Evolutionary conservation across 2,329 filamentous ascomycete species (phyloP), one percentile per base, ranked within the genome.

Genomic region (Fusarium euwallaceae): DNA sequence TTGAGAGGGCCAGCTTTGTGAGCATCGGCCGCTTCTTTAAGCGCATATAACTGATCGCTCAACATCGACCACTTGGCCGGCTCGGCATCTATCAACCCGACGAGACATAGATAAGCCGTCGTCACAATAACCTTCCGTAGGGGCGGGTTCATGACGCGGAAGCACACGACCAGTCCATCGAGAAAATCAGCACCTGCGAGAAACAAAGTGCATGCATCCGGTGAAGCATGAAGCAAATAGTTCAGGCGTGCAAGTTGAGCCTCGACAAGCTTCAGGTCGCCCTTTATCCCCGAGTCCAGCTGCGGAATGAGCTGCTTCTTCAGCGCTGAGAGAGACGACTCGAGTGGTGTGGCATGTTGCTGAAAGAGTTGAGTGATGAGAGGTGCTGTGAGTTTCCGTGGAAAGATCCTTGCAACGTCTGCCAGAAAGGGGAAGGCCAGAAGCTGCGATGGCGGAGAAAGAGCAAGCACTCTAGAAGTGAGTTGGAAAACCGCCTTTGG

Each of bases 161-260:
- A 95, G 71, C 91, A 91, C 60, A 85, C 85, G 41, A 90, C 86
- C 14, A 98, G 87, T 1, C 93, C 91, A 80, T 98, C 96, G 22
- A 98, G 83, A 76, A 97, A 96, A 82, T 98, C 96, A 61, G 93
- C 95, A 1, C 96, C 96, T 0, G 93, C 93, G 76, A 97, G 89
- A 77, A 98, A 92, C 75, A 94, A 86, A 1, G 85, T 83, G 22
- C 88, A 89, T 1, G 87, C 84, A 22, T 87, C 85, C 0, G 90
- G 86, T 6, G 92, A 94, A 8, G 85, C 86, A 75, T 90, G 87
- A 6, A 95, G 83, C 5, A 95, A 83, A 60, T 90, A 87, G 68
- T 91, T 93, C n/a, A 94, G 79, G 11, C 85, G 84, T 56, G 86
- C 86, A 36, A 95, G 84, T 0, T 85, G 85, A 1, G 82, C 80